phyloP scores from a whole-genome alignment of 108 stramenopile species.

The Fragilaria radians region DNA sequence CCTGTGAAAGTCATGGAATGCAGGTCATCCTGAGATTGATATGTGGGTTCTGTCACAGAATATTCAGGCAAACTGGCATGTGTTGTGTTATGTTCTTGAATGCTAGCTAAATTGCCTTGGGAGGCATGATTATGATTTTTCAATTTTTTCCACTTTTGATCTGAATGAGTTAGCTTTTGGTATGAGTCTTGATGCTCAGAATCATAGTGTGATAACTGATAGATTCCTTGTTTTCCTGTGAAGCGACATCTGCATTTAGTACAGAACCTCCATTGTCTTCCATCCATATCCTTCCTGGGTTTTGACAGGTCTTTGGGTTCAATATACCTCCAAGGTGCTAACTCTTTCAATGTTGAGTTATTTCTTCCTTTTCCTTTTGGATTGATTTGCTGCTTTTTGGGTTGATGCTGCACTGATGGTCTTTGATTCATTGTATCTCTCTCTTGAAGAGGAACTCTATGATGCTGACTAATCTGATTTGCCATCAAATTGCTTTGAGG shows the following conservation, averaged over 20 bases:
- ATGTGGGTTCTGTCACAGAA: too few species aligned
- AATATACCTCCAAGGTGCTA: neutral
- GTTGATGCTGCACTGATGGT: neutral
- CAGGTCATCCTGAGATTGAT: too few species aligned
- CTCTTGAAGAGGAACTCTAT: neutral
- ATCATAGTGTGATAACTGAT: neutral
- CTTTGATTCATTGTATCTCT: neutral
- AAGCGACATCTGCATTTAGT: neutral
- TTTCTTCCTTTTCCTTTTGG: too few species aligned
- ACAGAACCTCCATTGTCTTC: neutral
- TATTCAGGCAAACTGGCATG: too few species aligned
- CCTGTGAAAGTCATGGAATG: too few species aligned
- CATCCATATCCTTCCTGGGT: neutral
- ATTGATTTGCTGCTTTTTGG: neutral
- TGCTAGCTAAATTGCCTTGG: too few species aligned
- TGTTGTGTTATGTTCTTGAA: too few species aligned
- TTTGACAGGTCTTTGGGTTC: neutral
- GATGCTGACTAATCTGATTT: neutral
- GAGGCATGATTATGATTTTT: too few species aligned
- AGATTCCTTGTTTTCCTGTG: neutral
- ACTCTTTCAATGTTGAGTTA: too few species aligned
- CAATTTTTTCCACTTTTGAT: too few species aligned
- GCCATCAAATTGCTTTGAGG: neutral
- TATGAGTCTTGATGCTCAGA: neutral
- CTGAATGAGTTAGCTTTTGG: too few species aligned